A percentile compares a stretch with the other conserved stretches of the same genome.
Conservation (phyloP, 1,139 yeast genomes). For the Taphrina communis region DNA sequence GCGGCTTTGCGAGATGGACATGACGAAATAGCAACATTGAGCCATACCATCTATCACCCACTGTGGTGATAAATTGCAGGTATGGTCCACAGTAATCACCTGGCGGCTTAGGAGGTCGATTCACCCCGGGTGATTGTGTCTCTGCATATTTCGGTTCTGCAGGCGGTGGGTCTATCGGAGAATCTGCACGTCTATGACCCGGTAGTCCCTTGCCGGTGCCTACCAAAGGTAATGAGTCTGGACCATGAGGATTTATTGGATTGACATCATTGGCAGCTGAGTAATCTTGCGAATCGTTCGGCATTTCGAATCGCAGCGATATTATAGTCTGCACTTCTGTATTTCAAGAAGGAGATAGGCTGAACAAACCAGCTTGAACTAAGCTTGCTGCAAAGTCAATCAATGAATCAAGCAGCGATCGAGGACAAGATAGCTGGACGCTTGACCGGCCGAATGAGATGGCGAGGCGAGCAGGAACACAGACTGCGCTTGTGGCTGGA, state of each 20-base stretch:
- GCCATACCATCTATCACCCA: slow-evolving; percentile 24
- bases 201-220: slow-evolving; percentile 34
- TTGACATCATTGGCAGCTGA: slow-evolving; percentile 30
- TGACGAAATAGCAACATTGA: slow-evolving; percentile 29
- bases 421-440: too few relatives aligned
- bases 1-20: slow-evolving; percentile 18
- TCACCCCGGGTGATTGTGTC: slow-evolving; percentile 29
- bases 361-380: too few relatives aligned
- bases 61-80: slow-evolving; percentile 28
- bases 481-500: background rate
- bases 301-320: slow-evolving; percentile 5
- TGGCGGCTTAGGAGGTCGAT: slow-evolving; percentile 37
- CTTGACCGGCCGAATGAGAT: too few relatives aligned
- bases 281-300: slow-evolving; percentile 20
- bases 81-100: slow-evolving; percentile 37
- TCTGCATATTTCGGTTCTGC: slow-evolving; percentile 37
- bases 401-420: too few relatives aligned
- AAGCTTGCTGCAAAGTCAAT: too few relatives aligned
- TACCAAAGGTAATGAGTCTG: slow-evolving; percentile 27
- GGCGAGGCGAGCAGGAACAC: slow-evolving; percentile 1
- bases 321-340: too few relatives aligned
- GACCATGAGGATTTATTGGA: slow-evolving; percentile 32
- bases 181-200: slow-evolving; percentile 21
- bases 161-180: slow-evolving; percentile 33
- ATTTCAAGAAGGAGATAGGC: too few relatives aligned